Evolutionary conservation across 2,329 filamentous ascomycete genomes (phyloP), one percentile per base, ranked within the genome.

Genomic region (Pseudogymnoascus sp.): DNA sequence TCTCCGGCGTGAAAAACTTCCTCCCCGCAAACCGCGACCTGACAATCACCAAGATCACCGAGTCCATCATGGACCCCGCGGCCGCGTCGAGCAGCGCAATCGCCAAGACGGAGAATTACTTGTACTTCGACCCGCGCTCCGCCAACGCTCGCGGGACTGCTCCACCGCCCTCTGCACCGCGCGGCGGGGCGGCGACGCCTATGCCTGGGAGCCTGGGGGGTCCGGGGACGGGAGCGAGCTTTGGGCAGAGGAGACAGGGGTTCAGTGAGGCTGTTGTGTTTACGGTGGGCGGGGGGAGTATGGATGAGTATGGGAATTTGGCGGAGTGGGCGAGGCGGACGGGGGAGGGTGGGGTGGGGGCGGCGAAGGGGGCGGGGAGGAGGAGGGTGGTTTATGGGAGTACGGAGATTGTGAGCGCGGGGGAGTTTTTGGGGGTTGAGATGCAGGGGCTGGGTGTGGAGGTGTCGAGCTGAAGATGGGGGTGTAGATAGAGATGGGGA

Each of bases 231-330:
- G 83, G 85, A 35, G 93, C 92, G 6, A 96, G 86, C 63, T 97
- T 97, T 75, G 95, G 93, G 1, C 93, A 97, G 76, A 80, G 92
- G 65, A 81, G 93, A 62, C 93, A 96, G 72, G 92, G 91, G 0
- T 97, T 93, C 75, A 90, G 86, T 59, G 93, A 96, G 71, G 90
- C 91, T 1, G 88, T 96, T 62, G 91, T 96, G n/a, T 96, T 97
- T 73, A 93, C 91, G 0, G 91, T 96, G 2, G 95, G 95, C 3
- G 95, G 96, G 56, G 95, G 95, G 44, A 97, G 92, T 73, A 97
- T 99, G 90, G 95, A 99, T 70, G 95, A 99, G 75, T 99, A 97
- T 74, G 93, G 93, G 19, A 99, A 99, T 75, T 75, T 99, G 73
- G 91, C 96, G 74, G 95, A 97, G 73, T 99, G 95, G 95, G 91